Conservation (phyloP, 345 rosid genomes). For the Noccaea caerulescens region DNA sequence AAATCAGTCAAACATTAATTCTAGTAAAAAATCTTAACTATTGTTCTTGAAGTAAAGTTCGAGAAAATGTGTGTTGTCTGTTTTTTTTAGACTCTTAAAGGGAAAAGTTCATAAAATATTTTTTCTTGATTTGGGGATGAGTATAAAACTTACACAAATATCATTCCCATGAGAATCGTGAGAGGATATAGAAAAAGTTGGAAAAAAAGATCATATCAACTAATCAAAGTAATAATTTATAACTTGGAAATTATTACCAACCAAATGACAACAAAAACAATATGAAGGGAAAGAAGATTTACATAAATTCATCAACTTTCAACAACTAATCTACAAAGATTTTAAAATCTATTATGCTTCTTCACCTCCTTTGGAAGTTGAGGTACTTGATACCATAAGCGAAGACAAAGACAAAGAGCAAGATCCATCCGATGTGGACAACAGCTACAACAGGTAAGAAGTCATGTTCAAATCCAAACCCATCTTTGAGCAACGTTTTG, state of each 20-base stretch:
- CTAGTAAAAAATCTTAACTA: not conserved
- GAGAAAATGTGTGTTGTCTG: not conserved
- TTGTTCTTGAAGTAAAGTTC: not conserved
- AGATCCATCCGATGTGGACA: conserved; percentile 58
- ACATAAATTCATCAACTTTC: conserved; percentile 16
- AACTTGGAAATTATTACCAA: not conserved
- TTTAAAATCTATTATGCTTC: not conserved
- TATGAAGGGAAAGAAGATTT: conserved; percentile 13
- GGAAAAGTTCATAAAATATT: not conserved
- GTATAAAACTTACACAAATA: conserved; percentile 19
- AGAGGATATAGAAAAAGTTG: conserved; percentile 23
- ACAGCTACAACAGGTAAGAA: conserved; percentile 69
- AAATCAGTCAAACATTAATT: not conserved
- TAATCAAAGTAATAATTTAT: not conserved
- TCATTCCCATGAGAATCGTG: conserved; percentile 15
- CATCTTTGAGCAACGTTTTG: conserved; percentile 52
- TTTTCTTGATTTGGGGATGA: not conserved
- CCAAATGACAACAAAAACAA: conserved; percentile 8
- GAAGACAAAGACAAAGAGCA: conserved; percentile 54
- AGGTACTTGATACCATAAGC: conserved; percentile 63
- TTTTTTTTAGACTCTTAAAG: not conserved
- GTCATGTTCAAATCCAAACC: conserved; percentile 54
- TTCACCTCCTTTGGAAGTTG: conserved; percentile 65
- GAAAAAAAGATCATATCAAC: not conserved
- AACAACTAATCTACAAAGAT: conserved; percentile 6